These are phyloP conservation scores for Tricholoma terreum DNA, from an alignment of 768 basidiomycete genomes.

Conservation along the genomic window DNA sequence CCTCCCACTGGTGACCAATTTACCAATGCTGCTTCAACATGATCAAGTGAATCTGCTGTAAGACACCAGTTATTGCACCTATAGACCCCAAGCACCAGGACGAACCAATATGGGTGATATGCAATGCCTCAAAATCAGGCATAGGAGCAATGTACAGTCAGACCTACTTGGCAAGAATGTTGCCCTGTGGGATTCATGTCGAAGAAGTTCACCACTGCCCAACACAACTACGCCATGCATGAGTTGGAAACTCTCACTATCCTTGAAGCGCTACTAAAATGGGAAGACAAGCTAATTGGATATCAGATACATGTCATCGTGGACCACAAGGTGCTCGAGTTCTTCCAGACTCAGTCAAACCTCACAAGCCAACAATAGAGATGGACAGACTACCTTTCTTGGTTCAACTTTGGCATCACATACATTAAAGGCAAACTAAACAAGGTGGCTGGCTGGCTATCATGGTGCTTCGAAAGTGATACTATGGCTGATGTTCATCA, in stretches of 20 bases:
- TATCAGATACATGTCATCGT: constrained; percentile 19
- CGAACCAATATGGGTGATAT: constrained; percentile 26
- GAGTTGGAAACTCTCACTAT: constrained; percentile 12
- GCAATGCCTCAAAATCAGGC: constrained; percentile 23
- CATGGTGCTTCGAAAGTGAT: constrained; percentile 28
- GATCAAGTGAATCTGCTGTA: constrained; percentile 18
- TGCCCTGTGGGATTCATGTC: constrained; percentile 28
- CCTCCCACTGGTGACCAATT: constrained; percentile 25
- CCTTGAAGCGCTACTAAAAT: constrained; percentile 24
- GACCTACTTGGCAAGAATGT: constrained; percentile 20
- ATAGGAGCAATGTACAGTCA: constrained; percentile 27
- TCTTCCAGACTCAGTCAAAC: constrained; percentile 24
- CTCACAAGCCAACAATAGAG: constrained; percentile 14
- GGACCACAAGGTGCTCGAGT: constrained; percentile 19
- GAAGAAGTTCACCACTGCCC: constrained; percentile 22
- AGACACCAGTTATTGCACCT: constrained; percentile 20
- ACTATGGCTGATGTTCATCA: constrained; percentile 8
- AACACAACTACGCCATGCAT: constrained; percentile 26
- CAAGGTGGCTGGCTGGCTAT: constrained; percentile 27
- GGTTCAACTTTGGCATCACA: constrained; percentile 23
- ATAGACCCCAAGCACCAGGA: constrained; percentile 13
- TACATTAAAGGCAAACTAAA: constrained; percentile 25
- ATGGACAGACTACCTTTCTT: constrained; percentile 26
- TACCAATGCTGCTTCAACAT: constrained; percentile 20
- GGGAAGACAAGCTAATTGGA: constrained; percentile 30